Base-by-base conservation (phyloP, 116 monocot genomes). In the Trichopus zeylanicus region DNA sequence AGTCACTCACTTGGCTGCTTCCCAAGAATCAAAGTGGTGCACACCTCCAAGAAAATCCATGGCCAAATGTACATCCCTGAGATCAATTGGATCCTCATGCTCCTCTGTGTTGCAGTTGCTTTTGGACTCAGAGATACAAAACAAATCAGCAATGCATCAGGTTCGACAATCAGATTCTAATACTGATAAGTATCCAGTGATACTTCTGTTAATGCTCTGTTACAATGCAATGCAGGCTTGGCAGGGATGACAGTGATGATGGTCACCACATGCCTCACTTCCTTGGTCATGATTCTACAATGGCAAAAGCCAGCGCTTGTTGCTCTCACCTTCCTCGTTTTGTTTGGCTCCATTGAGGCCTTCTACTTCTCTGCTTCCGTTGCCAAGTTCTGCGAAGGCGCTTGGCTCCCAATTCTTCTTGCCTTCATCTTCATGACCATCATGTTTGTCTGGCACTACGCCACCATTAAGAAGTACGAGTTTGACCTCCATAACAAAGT, bases 61-160 rank as follows among this genome's bases (percentile, higher is more conserved):
- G 83, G 83, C 12, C 83, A 78, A 75, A 78, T 83, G 27, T 83
- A 83, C 33, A 83, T 83, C 51, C 83, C 83, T 16, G 83, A 83
- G 28, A 62, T 83, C 59, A 83, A 83, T 61, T 78, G 83, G 83
- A 55, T 69, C 10, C 78, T 83, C 29, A 83, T 83, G 83, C 29
- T 78, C 34, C 68, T 83, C 7, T 83, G 83, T 34, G 23, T 83
- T 32, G 71, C 83, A 3, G 83, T 83, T 31, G 73, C 83, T 33
- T 59, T 83, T 26, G 83, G 83, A 10, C 78, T 83, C 47, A 70
- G 83, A 53, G 52, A 78, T 37, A 73, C 71, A 26, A 83, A 83
- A 51, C 78, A 75, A 31, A 70, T 83, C 65, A 75, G 78, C 33
- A 83, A 83, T 61, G 83, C 83, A 53, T 78, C 78, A 59, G 83